phyloP scores from a whole-genome alignment of 257 asterid species.

The Jacaranda copaia region DNA sequence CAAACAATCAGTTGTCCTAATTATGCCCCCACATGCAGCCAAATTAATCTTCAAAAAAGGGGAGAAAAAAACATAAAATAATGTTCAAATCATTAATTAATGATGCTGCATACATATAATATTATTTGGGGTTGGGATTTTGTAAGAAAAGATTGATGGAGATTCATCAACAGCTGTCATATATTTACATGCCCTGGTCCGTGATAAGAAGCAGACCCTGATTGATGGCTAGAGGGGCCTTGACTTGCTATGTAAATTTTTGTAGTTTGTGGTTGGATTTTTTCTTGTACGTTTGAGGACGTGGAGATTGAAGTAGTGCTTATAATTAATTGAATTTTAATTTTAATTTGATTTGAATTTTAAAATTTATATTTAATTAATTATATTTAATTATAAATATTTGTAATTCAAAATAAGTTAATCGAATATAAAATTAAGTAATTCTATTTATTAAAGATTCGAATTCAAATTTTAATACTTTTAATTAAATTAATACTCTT shows the following conservation, averaged over 20 bases:
- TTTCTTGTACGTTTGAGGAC: background rate
- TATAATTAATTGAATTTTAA: too few relatives aligned
- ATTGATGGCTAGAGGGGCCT: conserved; percentile 44
- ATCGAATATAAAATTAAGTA: too few relatives aligned
- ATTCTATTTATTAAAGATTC: too few relatives aligned
- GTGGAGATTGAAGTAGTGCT: too few relatives aligned
- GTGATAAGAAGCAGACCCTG: conserved; percentile 15
- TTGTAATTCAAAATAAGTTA: too few relatives aligned
- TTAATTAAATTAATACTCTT: too few relatives aligned
- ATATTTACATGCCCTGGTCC: background rate
- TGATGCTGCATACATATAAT: conserved; percentile 7
- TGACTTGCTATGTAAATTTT: conserved; percentile 7
- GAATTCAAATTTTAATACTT: too few relatives aligned
- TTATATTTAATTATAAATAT: too few relatives aligned
- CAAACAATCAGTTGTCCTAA: background rate
- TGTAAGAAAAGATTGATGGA: conserved; percentile 20
- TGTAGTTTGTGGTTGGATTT: conserved; percentile 39
- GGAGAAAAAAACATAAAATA: background rate
- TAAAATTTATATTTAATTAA: too few relatives aligned
- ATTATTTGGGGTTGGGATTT: conserved; percentile 10
- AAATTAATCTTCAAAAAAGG: conserved; percentile 36
- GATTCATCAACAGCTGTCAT: too few relatives aligned
- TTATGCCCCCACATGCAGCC: conserved; percentile 17
- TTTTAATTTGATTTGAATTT: too few relatives aligned
- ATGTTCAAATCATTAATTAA: conserved; percentile 27